Conservation (phyloP, 495 filamentous ascomycete genomes). For the Penicillium argentinense region DNA sequence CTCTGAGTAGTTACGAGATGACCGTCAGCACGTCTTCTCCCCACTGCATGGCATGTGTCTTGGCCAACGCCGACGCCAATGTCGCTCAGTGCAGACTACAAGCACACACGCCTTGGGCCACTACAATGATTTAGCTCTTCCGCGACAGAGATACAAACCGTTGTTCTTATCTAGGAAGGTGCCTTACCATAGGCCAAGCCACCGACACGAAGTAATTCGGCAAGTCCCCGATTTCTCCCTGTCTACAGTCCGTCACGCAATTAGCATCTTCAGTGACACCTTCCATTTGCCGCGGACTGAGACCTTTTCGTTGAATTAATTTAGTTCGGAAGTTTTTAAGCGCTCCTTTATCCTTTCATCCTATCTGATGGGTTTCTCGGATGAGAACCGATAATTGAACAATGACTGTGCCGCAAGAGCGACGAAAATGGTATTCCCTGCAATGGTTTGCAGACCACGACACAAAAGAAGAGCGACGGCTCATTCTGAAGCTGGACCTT, state of each 20-base stretch:
- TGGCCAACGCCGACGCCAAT: too few species aligned
- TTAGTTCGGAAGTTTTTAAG: too few species aligned
- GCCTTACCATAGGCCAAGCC: neutral
- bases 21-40: conserved; percentile 23
- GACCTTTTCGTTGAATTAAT: too few species aligned
- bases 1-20: neutral
- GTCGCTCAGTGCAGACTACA: too few species aligned
- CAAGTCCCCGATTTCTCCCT: neutral
- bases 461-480: conserved; percentile 38
- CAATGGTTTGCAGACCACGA: conserved; percentile 45
- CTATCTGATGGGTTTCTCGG: neutral
- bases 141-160: too few species aligned
- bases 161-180: too few species aligned
- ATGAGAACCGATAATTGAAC: neutral
- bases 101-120: too few species aligned
- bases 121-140: too few species aligned
- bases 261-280: conserved; percentile 16
- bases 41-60: conserved; percentile 23
- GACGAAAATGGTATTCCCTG: conserved; percentile 38
- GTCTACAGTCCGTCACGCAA: conserved; percentile 22
- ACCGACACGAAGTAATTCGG: neutral
- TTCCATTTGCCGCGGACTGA: conserved; percentile 9
- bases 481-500: conserved; percentile 47
- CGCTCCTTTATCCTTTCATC: neutral
- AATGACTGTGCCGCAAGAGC: conserved; percentile 24